Conservation (phyloP, 441 rosid species). For the Erodium texanum region DNA sequence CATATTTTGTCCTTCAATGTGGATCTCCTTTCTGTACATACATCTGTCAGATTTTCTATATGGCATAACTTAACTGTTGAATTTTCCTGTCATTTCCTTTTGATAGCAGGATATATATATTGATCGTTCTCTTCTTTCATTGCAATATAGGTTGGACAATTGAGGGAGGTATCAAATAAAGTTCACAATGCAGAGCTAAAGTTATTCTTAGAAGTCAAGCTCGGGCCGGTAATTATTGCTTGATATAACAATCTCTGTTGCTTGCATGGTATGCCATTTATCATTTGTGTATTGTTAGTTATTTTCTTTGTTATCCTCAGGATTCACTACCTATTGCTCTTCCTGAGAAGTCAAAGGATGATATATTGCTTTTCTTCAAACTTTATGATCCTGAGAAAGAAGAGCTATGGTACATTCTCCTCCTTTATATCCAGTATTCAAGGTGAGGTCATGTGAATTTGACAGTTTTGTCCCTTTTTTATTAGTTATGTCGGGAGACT, state of each 20-base stretch:
- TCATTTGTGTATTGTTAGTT: constrained; percentile 1
- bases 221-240: constrained; percentile 36
- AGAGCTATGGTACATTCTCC: constrained; percentile 30
- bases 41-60: neutral
- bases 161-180: constrained; percentile 40
- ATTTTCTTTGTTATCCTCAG: constrained; percentile 23
- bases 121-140: neutral
- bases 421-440: constrained; percentile 1
- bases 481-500: constrained; percentile 42
- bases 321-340: constrained; percentile 33
- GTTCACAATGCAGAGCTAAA: constrained; percentile 55
- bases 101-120: neutral
- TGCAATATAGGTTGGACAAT: constrained; percentile 35
- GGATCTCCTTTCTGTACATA: neutral
- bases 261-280: neutral
- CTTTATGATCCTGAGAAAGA: constrained; percentile 44
- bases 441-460: neutral
- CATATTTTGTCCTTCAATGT: neutral
- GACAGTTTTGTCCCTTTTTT: constrained; percentile 11
- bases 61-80: neutral
- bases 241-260: neutral
- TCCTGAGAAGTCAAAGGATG: constrained; percentile 38
- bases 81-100: neutral
- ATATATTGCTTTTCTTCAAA: constrained; percentile 43
- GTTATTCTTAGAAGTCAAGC: constrained; percentile 57